Evolutionary conservation across 2,329 filamentous ascomycete species (phyloP).

Genomic region (Magnaporthiopsis rhizophila): DNA sequence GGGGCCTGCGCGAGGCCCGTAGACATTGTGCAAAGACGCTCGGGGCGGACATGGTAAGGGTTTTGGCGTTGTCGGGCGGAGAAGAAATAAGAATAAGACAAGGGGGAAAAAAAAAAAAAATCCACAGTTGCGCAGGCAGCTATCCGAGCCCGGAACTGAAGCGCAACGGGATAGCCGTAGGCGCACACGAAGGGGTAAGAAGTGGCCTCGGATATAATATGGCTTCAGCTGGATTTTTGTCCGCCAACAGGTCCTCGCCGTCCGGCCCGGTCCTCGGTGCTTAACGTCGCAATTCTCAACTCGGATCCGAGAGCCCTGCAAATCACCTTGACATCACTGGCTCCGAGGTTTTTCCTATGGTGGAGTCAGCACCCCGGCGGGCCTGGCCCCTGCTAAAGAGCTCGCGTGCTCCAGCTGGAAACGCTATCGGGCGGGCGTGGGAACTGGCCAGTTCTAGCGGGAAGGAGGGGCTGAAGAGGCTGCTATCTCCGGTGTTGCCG

Average conservation of each 20-base stretch:
- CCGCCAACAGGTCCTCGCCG: too few relatives aligned
- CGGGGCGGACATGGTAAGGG: slow-evolving; percentile 6
- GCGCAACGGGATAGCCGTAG: background rate
- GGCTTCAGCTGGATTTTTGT: background rate
- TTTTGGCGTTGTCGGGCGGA: background rate
- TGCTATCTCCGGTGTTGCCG: background rate
- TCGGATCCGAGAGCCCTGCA: background rate
- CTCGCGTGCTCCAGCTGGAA: background rate
- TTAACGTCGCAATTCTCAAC: background rate
- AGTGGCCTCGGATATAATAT: background rate
- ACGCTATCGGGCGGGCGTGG: too few relatives aligned
- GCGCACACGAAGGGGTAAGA: background rate
- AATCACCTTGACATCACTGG: background rate
- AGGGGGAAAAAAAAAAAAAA: background rate
- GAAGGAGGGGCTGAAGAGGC: too few relatives aligned
- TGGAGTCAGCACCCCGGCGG: background rate
- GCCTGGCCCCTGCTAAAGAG: background rate
- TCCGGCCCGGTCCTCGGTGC: too few relatives aligned
- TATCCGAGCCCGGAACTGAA: background rate
- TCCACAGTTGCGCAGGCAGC: background rate
- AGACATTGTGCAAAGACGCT: slow-evolving; percentile 5
- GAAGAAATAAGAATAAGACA: too few relatives aligned
- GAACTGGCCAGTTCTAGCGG: background rate
- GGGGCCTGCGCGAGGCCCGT: background rate
- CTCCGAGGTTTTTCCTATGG: background rate